Base-by-base conservation (phyloP, 2,329 filamentous ascomycete genomes). In the Chaetomium sp. region DNA sequence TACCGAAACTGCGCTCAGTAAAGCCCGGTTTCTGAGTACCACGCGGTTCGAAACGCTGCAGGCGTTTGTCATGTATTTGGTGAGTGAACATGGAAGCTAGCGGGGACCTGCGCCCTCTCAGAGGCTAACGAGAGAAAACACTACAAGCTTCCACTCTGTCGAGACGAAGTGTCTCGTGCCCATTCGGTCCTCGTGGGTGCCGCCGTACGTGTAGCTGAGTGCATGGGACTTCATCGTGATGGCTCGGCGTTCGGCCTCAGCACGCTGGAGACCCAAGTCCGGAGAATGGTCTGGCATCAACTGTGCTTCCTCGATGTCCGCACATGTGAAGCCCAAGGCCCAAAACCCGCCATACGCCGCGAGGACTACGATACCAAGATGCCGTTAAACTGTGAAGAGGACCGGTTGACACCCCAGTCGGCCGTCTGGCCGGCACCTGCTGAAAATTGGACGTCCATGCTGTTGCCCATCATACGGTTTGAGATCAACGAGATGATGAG, bases 361-460 rank as follows among this genome's bases (percentile, higher is more conserved):
- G 86, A 88, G 27, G 87, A 91, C 64, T 91, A 86, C 67, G 86
- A 89, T 62, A 89, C 87, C 0, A 82, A 80, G 58, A 77, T 89
- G 33, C 88, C 88, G 0, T 71, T 87, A 9, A 89, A 90, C 66
- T 79, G 86, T 57, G 77, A 89, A 58, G 87, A 90, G 60, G 71
- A 74, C 2, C 82, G 86, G 51, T 73, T 90, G n/a, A 74, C 68
- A 47, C 42, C 56, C 7, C 61, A 70, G 5, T 71, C 72, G 2
- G 63, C 67, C 0, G 71, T 70, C 1, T 72, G 69, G 1, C 71
- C 71, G 0, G 73, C 75, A 56, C 74, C 81, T 47, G 72, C 73
- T 11, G 74, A 78, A 14, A 68, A 72, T 42, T 91, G 85, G 77
- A 89, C 87, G 0, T 82, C 86, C 44, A 82, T 82, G 68, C 86